These are phyloP conservation scores for Solanum piurae DNA, from an alignment of 257 asterid genomes.

Conservation along the genomic window DNA sequence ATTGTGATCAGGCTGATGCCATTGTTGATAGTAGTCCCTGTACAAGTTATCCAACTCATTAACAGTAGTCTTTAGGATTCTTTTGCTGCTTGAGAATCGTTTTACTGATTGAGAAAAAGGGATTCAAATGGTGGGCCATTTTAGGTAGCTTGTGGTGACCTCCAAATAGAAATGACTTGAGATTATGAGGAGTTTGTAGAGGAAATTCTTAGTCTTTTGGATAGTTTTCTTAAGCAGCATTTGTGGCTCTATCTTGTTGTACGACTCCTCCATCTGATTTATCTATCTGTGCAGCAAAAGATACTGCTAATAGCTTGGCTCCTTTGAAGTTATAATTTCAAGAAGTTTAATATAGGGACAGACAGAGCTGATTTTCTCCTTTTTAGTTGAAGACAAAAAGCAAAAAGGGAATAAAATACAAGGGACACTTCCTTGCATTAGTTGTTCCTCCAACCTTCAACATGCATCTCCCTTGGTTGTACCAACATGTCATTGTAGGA, in stretches of 20 bases:
- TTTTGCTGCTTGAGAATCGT: conserved; percentile 4
- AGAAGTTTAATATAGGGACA: background rate
- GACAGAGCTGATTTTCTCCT: background rate
- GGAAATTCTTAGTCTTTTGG: conserved; percentile 37
- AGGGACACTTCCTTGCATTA: background rate
- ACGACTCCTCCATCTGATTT: conserved; percentile 20
- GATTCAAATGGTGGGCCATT: conserved; percentile 6
- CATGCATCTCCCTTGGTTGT: no score
- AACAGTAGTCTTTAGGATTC: conserved; percentile 7
- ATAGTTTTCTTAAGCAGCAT: conserved; percentile 42
- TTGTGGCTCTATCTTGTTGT: conserved; percentile 21
- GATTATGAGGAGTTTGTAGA: conserved; percentile 28
- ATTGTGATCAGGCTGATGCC: conserved; percentile 11
- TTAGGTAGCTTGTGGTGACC: conserved; percentile 34
- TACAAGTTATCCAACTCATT: conserved; percentile 25
- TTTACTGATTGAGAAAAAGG: background rate
- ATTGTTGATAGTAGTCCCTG: conserved; percentile 23
- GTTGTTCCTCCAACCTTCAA: background rate
- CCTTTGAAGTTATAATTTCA: background rate
- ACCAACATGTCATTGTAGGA: no score
- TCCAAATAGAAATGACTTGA: conserved; percentile 30
- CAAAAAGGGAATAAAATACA: background rate
- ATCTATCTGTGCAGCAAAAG: conserved; percentile 5
- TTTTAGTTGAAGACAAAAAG: background rate
- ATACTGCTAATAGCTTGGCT: conserved; percentile 13